These are phyloP conservation scores for Trichoderma virens DNA, from an alignment of 495 filamentous ascomycete species.

Conservation along the genomic window DNA sequence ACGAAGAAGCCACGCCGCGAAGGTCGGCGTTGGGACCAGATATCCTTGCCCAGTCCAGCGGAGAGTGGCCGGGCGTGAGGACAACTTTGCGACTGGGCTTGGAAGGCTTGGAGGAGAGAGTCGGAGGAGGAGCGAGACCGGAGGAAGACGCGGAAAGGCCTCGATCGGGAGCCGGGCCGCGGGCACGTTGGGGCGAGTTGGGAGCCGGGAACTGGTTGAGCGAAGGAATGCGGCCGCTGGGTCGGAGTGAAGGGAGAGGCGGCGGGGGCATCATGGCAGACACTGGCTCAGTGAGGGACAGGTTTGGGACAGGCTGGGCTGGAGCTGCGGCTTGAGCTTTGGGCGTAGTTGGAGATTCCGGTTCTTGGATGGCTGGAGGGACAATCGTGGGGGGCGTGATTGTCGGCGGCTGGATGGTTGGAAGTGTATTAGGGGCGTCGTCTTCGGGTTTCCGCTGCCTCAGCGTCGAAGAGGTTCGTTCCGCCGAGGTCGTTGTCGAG, in stretches of 20 bases:
- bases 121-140: constrained; percentile 38
- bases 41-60: constrained; percentile 89
- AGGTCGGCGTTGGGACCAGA: constrained; percentile 59
- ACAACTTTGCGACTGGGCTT: constrained; percentile 53
- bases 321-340: constrained; percentile 23
- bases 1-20: constrained; percentile 41
- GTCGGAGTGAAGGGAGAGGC: constrained; percentile 11
- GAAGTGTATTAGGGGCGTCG: constrained; percentile 13
- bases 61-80: constrained; percentile 80
- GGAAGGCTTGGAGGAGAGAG: constrained; percentile 36
- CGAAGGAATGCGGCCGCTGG: constrained; percentile 16
- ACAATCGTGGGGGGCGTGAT: constrained; percentile 9
- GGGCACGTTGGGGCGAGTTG: constrained; percentile 22
- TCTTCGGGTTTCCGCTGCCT: constrained; percentile 10
- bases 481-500: neutral
- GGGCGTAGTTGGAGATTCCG: constrained; percentile 33
- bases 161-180: constrained; percentile 27
- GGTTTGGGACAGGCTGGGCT: constrained; percentile 25
- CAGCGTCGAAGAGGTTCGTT: neutral
- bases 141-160: constrained; percentile 18
- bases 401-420: constrained; percentile 10
- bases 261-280: constrained; percentile 17
- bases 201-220: constrained; percentile 15
- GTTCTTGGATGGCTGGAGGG: constrained; percentile 10
- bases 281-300: constrained; percentile 30